Base-by-base conservation (phyloP, 2,329 filamentous ascomycete genomes). In the Orbilia ellipsospora region DNA sequence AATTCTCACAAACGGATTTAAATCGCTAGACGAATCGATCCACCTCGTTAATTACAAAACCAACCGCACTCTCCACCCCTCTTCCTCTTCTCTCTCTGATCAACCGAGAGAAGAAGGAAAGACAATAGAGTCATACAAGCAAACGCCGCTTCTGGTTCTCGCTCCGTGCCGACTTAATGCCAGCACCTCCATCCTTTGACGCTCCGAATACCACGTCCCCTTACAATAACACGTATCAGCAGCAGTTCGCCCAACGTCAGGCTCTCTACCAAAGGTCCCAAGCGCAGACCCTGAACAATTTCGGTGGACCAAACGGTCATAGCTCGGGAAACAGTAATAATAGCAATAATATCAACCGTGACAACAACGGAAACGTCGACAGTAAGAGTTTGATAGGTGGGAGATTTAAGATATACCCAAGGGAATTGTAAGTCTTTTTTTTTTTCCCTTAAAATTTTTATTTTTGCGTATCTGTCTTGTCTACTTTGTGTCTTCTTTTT, bases 161-260 rank as follows among this genome's bases (percentile, higher is more conserved):
- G 8, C 50, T 20, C 28, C 36, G 63, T 62, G 57, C 59, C 64
- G 65, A 65, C 60, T 75, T 75, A 75, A 75, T 75, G 72, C 72
- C 72, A 63, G 72, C 72, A 68, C 72, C 72, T 75, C 72, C 72
- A 23, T 75, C 72, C 64, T 75, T 75, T 75, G 72, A 75, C 72
- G 57, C 72, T 51, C 72, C 72, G 72, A 75, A 61, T 57, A 57
- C 72, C 44, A 65, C 72, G 12, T 75, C 72, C 31, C 72, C 72
- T 15, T 75, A 75, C 54, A 75, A 75, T 55, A 75, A 75, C 54
- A 61, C 64, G 16, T 75, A 75, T 51, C 63, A 66, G 59, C 72
- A 75, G 59, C 72, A 75, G 54, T 44, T 65, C 54, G 72, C 64
- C 36, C 72, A 75, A 3, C 72, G 72, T 13, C 72, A 75, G 40